Percentiles rank a stretch among this genome's conserved stretches.
Evolutionary conservation across 164 flowering plant genomes (phyloP).

Genomic region (Nymphaea thermarum): DNA sequence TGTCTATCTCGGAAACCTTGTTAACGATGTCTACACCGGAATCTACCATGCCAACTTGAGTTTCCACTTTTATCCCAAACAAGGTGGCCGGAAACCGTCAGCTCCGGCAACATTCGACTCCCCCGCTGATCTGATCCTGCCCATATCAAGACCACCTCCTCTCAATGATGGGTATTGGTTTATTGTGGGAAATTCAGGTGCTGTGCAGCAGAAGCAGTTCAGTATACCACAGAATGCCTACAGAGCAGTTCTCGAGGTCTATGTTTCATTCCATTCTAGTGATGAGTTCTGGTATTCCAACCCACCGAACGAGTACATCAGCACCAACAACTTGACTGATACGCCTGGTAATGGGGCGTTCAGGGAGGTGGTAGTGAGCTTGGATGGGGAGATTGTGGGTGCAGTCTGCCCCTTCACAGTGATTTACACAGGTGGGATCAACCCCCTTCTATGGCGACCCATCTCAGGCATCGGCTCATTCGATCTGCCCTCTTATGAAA

Average conservation of each 20-base stretch:
- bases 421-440: constrained; percentile 74
- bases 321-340: constrained; percentile 45
- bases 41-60: constrained; percentile 58
- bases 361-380: constrained; percentile 67
- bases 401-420: constrained; percentile 92
- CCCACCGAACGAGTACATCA: constrained; percentile 57
- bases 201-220: constrained; percentile 32
- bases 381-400: constrained; percentile 54
- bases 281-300: constrained; percentile 91
- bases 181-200: constrained; percentile 40
- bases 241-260: constrained; percentile 81
- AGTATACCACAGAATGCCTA: constrained; percentile 50
- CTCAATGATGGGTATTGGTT: constrained; percentile 87
- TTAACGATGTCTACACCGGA: constrained; percentile 66
- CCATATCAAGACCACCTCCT: constrained; percentile 62
- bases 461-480: constrained; percentile 83
- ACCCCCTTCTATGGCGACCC: constrained; percentile 87
- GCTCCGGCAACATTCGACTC: constrained; percentile 12
- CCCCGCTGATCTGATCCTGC: constrained; percentile 62
- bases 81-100: background rate
- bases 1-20: constrained; percentile 66
- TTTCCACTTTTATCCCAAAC: constrained; percentile 59
- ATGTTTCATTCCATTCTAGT: constrained; percentile 70
- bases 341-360: constrained; percentile 75
- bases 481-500: constrained; percentile 76